Base-by-base conservation (phyloP, 1,284 basidiomycete species). In the Naganishia liquefaciens region DNA sequence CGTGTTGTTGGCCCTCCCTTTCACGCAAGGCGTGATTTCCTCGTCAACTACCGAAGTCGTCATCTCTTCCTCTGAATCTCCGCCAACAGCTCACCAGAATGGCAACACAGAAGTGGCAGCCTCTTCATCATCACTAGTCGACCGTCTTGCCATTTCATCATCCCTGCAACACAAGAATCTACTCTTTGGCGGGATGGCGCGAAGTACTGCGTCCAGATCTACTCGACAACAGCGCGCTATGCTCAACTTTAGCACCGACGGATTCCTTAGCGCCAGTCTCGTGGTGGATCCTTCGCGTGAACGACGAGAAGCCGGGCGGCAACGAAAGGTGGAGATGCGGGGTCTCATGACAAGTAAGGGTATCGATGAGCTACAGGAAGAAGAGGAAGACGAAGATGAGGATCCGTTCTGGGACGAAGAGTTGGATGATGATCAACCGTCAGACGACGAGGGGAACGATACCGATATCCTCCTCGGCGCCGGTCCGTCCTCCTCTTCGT, bases 341-440 rank as follows among this genome's bases (percentile, higher is more conserved):
- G 53, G 53, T 40, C 25, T 54, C 17, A 46, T 37, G 21, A n/a
- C 55, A 27, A 46, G 42, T 30, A 28, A n/a, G 11, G 55, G 43
- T 17, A 44, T 58, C n/a, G 63, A 49, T 13, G 65, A 68, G 44
- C 67, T 66, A 19, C 49, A 54, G 40, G 72, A 70, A 25, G 50
- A 57, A 40, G 71, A 73, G 47, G 71, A 72, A 17, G 74, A 77
- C 30, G 70, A 72, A 33, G 69, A 68, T 6, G 66, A 71, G 25
- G 54, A 52, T 47, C 62, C 66, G 23, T 53, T 64, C 5, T 42
- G 40, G 19, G 69, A 68, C 10, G 66, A 64, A 21, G 64, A 39
- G 6, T 72, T 72, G 30, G 47, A 68, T 13, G 68, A 65, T 17
- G 44, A 66, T 13, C 68, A 70, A 10, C 57, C 72, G n/a, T 68